Base-by-base conservation (phyloP, 768 basidiomycete species). In the Amanita pseudoporphyria region DNA sequence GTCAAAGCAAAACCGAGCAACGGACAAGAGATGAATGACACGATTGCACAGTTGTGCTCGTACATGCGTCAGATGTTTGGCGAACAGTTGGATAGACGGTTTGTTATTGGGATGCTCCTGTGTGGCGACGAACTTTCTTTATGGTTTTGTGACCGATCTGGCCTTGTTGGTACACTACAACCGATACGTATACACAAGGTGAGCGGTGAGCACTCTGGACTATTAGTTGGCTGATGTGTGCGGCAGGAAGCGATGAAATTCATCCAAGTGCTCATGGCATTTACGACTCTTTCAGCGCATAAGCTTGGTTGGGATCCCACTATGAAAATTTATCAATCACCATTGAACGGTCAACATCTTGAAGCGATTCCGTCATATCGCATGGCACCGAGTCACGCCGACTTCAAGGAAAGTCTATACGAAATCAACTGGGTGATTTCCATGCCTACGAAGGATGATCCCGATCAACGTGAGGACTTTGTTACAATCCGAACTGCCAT, bases 21-120 rank as follows among this genome's bases (percentile, higher is more conserved):
- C 33, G 33, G 33, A n/a, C 12, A 10, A n/a, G 10, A 10, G 12
- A 35, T 35, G 33, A 35, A 35, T n/a, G 16, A 35, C 4, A n/a
- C 33, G 12, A n/a, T 35, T 35, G 12, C 16, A n/a, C 33, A 35
- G 16, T n/a, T 35, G 4, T 35, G 33, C 16, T 5, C 10, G 33
- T 53, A 53, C 26, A 49, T 53, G 54, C 47, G 24, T n/a, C 52
- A 47, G 14, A 21, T 53, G 16, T 33, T 54, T n/a, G 31, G 35
- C 10, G 46, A 54, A 41, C 54, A 52, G 18, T 31, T 47, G 13
- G 54, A 54, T 43, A 46, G 52, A 14, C 52, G 47, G 1, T 53
- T 53, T 21, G 46, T 41, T 12, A 5, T 55, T 13, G 52, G 52
- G 7, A 32, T 53, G 1, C 22, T 53, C 6, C 33, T 52, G 6